Conservation (phyloP, 2,329 filamentous ascomycete species). For the Botrytis cinerea region DNA sequence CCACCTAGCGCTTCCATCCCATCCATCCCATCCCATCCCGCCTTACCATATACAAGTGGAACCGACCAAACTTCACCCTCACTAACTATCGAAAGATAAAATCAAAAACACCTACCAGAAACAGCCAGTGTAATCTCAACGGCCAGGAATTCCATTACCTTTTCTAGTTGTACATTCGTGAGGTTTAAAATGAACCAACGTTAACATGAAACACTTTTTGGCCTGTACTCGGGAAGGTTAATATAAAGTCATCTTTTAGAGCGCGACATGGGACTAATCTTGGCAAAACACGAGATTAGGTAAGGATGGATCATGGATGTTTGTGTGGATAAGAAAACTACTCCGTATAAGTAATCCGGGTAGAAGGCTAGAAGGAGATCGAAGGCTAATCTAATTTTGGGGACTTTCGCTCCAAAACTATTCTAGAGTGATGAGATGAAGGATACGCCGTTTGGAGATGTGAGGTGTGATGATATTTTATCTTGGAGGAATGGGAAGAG, state of each 20-base stretch:
- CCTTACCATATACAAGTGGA: not conserved
- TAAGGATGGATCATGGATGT: not conserved
- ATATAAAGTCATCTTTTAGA: not conserved
- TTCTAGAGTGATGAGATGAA: not conserved
- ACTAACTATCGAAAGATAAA: not conserved
- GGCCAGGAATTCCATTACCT: not conserved
- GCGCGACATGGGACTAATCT: not conserved
- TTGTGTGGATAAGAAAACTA: not conserved
- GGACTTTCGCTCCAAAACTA: not conserved
- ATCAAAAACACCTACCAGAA: not conserved
- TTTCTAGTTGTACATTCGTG: not conserved
- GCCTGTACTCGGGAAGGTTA: not conserved
- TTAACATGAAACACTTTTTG: slow-evolving; percentile 1
- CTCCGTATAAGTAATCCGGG: not conserved
- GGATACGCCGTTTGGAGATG: not conserved
- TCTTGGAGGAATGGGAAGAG: not conserved
- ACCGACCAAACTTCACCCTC: not conserved
- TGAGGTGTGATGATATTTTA: not conserved
- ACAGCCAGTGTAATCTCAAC: not conserved
- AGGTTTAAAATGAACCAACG: not conserved
- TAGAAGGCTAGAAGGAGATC: not conserved
- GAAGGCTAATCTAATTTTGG: not conserved
- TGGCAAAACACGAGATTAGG: slow-evolving; percentile 11
- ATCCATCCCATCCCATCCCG: not conserved
- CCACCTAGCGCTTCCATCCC: not conserved